A percentile compares a stretch with the other conserved stretches of the same genome.
Evolutionary conservation across 495 filamentous ascomycete genomes (phyloP).

Genomic region (Aspergillus steynii): DNA sequence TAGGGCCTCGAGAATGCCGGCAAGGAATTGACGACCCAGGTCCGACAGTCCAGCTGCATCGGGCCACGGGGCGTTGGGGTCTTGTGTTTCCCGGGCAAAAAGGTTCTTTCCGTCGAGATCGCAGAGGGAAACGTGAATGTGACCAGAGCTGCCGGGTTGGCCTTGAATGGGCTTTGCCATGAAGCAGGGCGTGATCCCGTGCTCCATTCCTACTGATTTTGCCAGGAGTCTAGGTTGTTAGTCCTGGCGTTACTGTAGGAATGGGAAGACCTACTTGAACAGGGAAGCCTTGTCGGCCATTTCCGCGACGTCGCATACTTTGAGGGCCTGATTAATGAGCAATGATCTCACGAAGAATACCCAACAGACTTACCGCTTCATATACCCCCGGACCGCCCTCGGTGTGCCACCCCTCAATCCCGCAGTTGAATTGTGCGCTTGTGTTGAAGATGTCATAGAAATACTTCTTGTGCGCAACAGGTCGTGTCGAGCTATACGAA

Average conservation of each 20-base stretch:
- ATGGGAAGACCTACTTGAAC: conserved; percentile 66
- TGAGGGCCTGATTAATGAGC: conserved; percentile 50
- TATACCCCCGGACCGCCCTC: conserved; percentile 89
- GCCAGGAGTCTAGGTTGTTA: conserved; percentile 59
- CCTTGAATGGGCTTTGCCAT: conserved; percentile 93
- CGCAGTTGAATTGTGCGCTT: conserved; percentile 70
- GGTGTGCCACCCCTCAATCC: conserved; percentile 91
- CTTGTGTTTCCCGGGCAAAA: conserved; percentile 66
- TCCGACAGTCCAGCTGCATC: conserved; percentile 79
- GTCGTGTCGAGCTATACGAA: conserved; percentile 84
- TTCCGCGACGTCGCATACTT: conserved; percentile 69
- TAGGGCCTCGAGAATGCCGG: conserved; percentile 79
- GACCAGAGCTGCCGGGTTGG: conserved; percentile 84
- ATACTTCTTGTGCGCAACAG: conserved; percentile 85
- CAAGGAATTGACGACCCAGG: conserved; percentile 82
- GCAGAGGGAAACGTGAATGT: conserved; percentile 81
- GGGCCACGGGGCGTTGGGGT: conserved; percentile 62
- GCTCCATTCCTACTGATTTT: conserved; percentile 74
- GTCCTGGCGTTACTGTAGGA: not conserved
- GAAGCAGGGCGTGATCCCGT: conserved; percentile 90
- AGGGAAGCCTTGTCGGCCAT: conserved; percentile 85
- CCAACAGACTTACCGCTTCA: conserved; percentile 61
- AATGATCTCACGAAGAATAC: not conserved
- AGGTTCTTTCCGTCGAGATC: conserved; percentile 68
- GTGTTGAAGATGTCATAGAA: conserved; percentile 83